These are phyloP conservation scores for Hymenotorrendiella dingleyae DNA, from an alignment of 2,329 filamentous ascomycete genomes.

Conservation along the genomic window DNA sequence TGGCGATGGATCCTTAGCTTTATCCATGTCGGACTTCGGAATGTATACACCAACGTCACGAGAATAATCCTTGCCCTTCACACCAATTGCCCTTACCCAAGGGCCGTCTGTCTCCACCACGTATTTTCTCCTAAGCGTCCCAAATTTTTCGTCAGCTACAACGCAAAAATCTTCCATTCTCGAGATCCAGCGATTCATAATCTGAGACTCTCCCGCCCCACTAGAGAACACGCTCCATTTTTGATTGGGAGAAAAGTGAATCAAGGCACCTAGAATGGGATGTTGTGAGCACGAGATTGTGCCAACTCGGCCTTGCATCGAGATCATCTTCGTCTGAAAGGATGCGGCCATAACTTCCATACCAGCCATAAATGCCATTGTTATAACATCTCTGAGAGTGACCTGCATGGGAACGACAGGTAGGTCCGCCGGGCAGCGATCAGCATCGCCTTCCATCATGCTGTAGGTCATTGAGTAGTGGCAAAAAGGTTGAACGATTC, in stretches of 20 bases:
- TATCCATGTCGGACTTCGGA: too few species aligned
- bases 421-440: background rate
- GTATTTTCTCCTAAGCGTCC: background rate
- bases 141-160: background rate
- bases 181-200: background rate
- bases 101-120: background rate
- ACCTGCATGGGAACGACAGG: background rate
- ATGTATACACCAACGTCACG: too few species aligned
- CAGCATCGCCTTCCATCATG: background rate
- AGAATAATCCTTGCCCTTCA: too few species aligned
- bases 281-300: background rate
- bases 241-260: background rate
- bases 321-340: background rate
- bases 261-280: background rate
- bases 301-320: background rate
- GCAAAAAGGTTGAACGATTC: background rate
- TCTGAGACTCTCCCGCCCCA: background rate
- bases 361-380: background rate
- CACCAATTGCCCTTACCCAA: too few species aligned
- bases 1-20: too few species aligned
- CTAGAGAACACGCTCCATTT: background rate
- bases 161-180: background rate
- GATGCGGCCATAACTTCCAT: background rate
- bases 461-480: background rate
- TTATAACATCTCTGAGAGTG: background rate